Base-by-base conservation (phyloP, 2,329 filamentous ascomycete genomes). In the Clonostachys sp. region DNA sequence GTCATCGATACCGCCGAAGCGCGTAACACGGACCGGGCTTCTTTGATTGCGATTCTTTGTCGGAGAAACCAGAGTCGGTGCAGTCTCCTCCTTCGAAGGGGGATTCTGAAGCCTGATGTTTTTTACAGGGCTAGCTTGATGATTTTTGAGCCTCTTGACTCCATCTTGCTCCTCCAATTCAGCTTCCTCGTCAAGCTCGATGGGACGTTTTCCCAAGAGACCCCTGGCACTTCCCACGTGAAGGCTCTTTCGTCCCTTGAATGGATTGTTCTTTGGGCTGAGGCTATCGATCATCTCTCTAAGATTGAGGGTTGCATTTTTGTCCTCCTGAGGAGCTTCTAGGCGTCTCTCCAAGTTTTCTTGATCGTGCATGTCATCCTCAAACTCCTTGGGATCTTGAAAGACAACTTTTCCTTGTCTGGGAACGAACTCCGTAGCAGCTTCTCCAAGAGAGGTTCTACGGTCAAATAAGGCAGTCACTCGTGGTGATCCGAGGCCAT, bases 211-310 rank as follows among this genome's bases (percentile, higher is more conserved):
- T 7, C 87, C 87, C 6, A 91, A 71, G 17, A 91, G 66, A 0
- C 87, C 87, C 51, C 73, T 82, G 13, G 87, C 87, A 55, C 86
- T 87, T 39, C 87, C 87, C 17, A 89, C 81, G 53, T 87, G 84
- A 44, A 91, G 72, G 59, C 87, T 91, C 67, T 91, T 91, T 39
- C 87, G 82, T 13, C 82, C 82, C 48, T 76, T 82, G 7, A 87
- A 55, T 6, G 68, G 65, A 46, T 80, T 84, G 62, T 89, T 89
- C 65, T 87, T 89, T 0, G 89, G 88, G 20, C 86, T 90, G 52
- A 92, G 73, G 48, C 81, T 87, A 51, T 86, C 78, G 50, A 92
- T 92, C 80, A 90, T 85, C 53, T 89, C 86, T 52, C 81, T 86
- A 41, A 92, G 67, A 51, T 82, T 89, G 35, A 83, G 65, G 0